Base-by-base conservation (phyloP, 2,329 filamentous ascomycete species). In the Xylariaceae sp. region DNA sequence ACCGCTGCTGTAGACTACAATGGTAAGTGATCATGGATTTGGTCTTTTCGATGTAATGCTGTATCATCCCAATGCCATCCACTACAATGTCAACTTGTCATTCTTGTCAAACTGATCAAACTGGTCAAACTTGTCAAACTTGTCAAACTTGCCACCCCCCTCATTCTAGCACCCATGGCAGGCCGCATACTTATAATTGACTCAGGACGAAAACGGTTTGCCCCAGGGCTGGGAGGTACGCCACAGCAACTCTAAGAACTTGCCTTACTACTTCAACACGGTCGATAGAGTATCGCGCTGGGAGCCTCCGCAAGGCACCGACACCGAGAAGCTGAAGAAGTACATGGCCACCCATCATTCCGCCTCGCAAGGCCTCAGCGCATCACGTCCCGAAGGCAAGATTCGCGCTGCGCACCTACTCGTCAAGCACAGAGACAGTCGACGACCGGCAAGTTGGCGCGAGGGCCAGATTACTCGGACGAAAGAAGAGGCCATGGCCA, bases 201-300 rank as follows among this genome's bases (percentile, higher is more conserved):
- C 35, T 19, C 57, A 87, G 84, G 75, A 81, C 68, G 87, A 91
- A 54, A 85, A 87, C 64, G 92, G 92, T 71, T 84, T 96, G 60
- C 91, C 91, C 59, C 72, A 84, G 48, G 84, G 85, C 72, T 96
- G 92, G 91, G 94, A 97, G 76, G 90, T 99, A 69, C 90, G 94
- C 72, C 90, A 95, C 76, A 96, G 90, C 73, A 95, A 96, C 78
- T 95, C 90, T 73, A 97, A 96, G 79, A 95, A 95, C 75, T 87
- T 97, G 37, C 94, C 94, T 39, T 99, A 99, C 80, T 99, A 97
- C 79, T 97, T 96, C 86, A 95, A 96, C 74, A 78, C 87, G 45
- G 76, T 75, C 64, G 89, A 90, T 60, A 92, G 91, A 72, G 85
- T 90, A 70, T 97, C 94, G 60, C 84, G 89, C 74, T 99, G 94